Evolutionary conservation across 1,139 yeast genomes (phyloP).

Genomic region (Magnusiomyces paraingens): DNA sequence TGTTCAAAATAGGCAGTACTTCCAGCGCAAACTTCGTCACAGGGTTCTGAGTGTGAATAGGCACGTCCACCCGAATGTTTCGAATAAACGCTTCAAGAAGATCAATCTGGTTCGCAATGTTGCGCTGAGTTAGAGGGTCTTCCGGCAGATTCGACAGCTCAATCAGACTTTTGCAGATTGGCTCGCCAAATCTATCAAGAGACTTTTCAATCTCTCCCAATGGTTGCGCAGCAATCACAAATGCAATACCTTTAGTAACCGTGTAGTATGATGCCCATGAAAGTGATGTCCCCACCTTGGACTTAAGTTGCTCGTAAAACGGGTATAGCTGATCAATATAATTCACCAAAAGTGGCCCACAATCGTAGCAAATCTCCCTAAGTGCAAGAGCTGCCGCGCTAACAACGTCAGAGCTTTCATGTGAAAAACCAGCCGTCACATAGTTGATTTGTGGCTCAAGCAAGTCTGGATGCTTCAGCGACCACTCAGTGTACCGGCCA

Average conservation of each 20-base stretch:
- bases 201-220: conserved; percentile 39
- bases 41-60: conserved; percentile 41
- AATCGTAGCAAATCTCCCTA: conserved; percentile 92
- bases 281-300: conserved; percentile 45
- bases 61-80: conserved; percentile 37
- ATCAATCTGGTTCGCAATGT: conserved; percentile 72
- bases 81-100: conserved; percentile 64
- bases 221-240: conserved; percentile 61
- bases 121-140: conserved; percentile 38
- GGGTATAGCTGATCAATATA: conserved; percentile 71
- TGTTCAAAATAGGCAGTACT: conserved; percentile 53
- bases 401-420: conserved; percentile 46
- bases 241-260: conserved; percentile 85
- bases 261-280: conserved; percentile 71
- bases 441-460: conserved; percentile 79
- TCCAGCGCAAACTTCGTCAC: conserved; percentile 51
- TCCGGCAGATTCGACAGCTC: conserved; percentile 25
- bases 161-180: conserved; percentile 49
- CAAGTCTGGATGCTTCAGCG: conserved; percentile 73
- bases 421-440: conserved; percentile 70
- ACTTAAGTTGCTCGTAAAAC: conserved; percentile 45
- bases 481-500: conserved; percentile 96
- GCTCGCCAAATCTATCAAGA: conserved; percentile 57
- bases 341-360: conserved; percentile 58
- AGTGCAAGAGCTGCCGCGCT: conserved; percentile 91